Conservation (phyloP, 805 yeast genomes). For the Saccharomycopsis synnaedendra region DNA sequence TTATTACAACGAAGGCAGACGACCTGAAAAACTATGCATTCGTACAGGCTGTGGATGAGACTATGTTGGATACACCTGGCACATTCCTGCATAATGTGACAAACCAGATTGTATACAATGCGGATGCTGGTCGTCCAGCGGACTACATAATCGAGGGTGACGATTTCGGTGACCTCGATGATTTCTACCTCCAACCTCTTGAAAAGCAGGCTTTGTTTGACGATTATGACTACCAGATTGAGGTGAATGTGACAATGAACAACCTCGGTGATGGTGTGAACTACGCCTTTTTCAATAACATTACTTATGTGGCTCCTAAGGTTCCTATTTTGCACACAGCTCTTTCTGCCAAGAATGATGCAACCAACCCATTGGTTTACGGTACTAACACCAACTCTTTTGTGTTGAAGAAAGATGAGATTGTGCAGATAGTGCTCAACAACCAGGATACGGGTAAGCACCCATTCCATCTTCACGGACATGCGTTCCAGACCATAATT, state of each 20-base stretch:
- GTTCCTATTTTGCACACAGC: constrained; percentile 81
- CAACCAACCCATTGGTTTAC: constrained; percentile 41
- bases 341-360: constrained; percentile 54
- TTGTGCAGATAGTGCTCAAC: constrained; percentile 75
- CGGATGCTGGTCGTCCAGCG: constrained; percentile 32
- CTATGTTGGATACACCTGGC: constrained; percentile 72
- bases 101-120: constrained; percentile 53
- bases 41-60: constrained; percentile 69
- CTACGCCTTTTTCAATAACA: constrained; percentile 93
- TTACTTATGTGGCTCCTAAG: constrained; percentile 67
- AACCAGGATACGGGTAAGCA: constrained; percentile 86
- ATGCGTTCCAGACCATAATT: constrained; percentile 66
- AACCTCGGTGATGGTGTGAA: constrained; percentile 79
- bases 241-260: constrained; percentile 73
- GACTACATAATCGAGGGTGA: constrained; percentile 21
- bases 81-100: constrained; percentile 65
- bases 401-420: constrained; percentile 43
- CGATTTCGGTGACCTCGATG: constrained; percentile 50
- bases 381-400: constrained; percentile 74
- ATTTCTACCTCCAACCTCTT: constrained; percentile 61
- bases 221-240: constrained; percentile 58
- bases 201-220: constrained; percentile 42
- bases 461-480: constrained; percentile 96
- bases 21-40: constrained; percentile 66
- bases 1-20: constrained; percentile 60